A percentile compares a stretch with the other conserved stretches of the same genome.
Conservation (phyloP, 1,139 yeast genomes). For the Kodamaea suecica region DNA sequence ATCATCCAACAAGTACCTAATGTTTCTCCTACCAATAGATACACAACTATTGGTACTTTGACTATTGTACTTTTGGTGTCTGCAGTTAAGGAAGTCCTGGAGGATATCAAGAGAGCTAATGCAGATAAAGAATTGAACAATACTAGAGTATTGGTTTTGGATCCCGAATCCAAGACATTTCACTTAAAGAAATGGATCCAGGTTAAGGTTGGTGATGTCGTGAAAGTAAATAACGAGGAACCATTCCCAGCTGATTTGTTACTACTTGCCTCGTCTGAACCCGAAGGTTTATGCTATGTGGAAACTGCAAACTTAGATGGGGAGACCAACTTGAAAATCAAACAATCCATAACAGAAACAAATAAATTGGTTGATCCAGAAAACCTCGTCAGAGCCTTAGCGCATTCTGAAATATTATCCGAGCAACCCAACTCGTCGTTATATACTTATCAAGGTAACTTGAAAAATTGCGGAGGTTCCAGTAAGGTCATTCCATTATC, state of each 20-base stretch:
- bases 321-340: constrained; percentile 93
- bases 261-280: constrained; percentile 86
- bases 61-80: constrained; percentile 82
- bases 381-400: constrained; percentile 45
- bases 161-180: constrained; percentile 59
- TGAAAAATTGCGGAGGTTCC: constrained; percentile 52
- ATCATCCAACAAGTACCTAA: constrained; percentile 95
- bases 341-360: constrained; percentile 82
- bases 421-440: constrained; percentile 94
- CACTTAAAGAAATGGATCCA: constrained; percentile 76
- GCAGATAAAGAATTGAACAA: constrained; percentile 90
- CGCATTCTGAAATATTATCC: constrained; percentile 51
- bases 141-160: constrained; percentile 70
- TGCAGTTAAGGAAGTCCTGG: constrained; percentile 86
- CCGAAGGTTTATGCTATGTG: constrained; percentile 95
- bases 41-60: constrained; percentile 91
- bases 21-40: constrained; percentile 94
- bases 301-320: constrained; percentile 98
- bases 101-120: constrained; percentile 81
- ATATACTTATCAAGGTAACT: constrained; percentile 90
- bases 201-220: constrained; percentile 87
- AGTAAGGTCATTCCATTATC: constrained; percentile 56
- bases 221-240: constrained; percentile 80
- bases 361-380: constrained; percentile 67
- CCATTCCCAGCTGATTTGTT: constrained; percentile 93